phyloP scores from a whole-genome alignment of 208 protist genomes.

The Leptomonas pyrrhocoris region DNA sequence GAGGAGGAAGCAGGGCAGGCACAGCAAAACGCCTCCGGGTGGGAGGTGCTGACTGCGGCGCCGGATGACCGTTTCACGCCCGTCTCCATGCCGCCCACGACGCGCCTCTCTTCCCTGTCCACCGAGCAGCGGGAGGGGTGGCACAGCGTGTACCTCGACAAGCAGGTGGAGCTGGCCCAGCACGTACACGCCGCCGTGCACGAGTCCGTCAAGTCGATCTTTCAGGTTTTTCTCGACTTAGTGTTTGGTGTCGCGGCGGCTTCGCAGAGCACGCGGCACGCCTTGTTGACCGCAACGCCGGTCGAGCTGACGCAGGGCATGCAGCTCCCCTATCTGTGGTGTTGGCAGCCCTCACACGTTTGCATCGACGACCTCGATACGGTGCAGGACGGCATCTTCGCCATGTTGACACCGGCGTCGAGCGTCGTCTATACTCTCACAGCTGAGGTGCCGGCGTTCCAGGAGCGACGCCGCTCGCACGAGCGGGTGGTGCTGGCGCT shows the following conservation, averaged over 20 bases:
- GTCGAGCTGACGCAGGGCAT: constrained; percentile 43
- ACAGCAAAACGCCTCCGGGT: constrained; percentile 3
- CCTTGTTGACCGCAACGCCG: constrained; percentile 47
- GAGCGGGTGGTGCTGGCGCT: constrained; percentile 43
- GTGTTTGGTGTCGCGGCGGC: constrained; percentile 61
- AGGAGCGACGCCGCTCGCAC: constrained; percentile 44
- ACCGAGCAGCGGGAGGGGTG: constrained; percentile 56
- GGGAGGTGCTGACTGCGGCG: constrained; percentile 18
- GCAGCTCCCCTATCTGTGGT: constrained; percentile 62
- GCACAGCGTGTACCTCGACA: constrained; percentile 62
- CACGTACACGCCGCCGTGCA: constrained; percentile 49
- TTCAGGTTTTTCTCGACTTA: constrained; percentile 62
- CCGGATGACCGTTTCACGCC: constrained; percentile 33
- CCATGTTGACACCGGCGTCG: constrained; percentile 66
- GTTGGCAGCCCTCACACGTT: constrained; percentile 65
- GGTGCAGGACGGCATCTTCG: constrained; percentile 61
- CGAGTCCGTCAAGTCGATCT: constrained; percentile 47
- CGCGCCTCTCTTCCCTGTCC: constrained; percentile 37
- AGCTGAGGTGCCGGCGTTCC: constrained; percentile 41
- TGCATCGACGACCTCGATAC: constrained; percentile 79
- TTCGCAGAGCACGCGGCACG: constrained; percentile 60
- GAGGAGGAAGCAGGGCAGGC: not conserved
- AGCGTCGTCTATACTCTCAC: constrained; percentile 61
- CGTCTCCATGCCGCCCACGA: constrained; percentile 45
- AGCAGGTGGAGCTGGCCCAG: constrained; percentile 58